Conservation (phyloP, 2,329 filamentous ascomycete genomes). For the Beauveria pseudobassiana region DNA sequence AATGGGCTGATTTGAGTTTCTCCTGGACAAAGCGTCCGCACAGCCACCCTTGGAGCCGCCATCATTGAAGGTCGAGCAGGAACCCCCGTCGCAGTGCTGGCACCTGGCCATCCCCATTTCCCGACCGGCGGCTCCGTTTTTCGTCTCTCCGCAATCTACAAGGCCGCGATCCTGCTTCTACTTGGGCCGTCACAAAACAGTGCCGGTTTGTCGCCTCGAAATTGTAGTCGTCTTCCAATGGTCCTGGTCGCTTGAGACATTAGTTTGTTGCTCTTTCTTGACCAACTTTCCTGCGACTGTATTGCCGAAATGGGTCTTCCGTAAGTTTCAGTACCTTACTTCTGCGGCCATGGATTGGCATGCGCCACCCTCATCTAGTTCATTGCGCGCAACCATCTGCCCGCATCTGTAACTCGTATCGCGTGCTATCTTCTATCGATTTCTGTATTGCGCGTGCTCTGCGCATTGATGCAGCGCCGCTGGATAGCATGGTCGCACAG, state of each 20-base stretch:
- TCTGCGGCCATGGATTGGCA: neutral
- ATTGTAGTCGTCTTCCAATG: neutral
- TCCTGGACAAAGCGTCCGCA: neutral
- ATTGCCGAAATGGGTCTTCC: constrained; percentile 36
- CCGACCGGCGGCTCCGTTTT: constrained; percentile 10
- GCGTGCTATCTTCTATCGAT: neutral
- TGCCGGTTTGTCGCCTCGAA: neutral
- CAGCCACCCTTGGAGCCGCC: neutral
- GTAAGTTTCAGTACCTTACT: constrained; percentile 30
- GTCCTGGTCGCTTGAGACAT: constrained; percentile 7
- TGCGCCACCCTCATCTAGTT: neutral
- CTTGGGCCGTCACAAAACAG: constrained; percentile 5
- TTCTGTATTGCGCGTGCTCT: neutral
- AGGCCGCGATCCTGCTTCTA: constrained; percentile 3
- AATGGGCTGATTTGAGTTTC: neutral
- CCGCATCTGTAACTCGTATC: neutral
- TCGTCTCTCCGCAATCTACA: constrained; percentile 11
- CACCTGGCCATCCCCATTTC: constrained; percentile 2
- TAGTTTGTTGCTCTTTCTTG: constrained; percentile 2
- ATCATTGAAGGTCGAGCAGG: neutral
- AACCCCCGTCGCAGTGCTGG: neutral
- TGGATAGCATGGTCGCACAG: neutral
- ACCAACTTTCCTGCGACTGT: neutral
- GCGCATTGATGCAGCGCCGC: neutral
- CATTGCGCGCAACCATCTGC: neutral